These are phyloP conservation scores for Schoenoplectus triqueter DNA, from an alignment of 202 grass and related monocot species.

Conservation along the genomic window DNA sequence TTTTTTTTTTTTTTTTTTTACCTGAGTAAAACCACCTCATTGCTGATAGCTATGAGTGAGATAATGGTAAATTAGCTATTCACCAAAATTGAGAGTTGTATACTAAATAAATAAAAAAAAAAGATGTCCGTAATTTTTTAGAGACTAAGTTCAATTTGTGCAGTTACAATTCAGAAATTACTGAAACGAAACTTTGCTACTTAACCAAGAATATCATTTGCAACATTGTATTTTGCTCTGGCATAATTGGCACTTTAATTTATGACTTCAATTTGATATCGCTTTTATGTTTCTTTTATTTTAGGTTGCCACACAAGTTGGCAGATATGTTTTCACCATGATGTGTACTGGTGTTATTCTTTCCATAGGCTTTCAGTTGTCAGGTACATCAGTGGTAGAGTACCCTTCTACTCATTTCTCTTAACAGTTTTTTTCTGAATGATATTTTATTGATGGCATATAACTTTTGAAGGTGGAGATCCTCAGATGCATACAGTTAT, in stretches of 20 bases:
- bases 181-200: not conserved
- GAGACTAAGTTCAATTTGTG: too few relatives aligned
- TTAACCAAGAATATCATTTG: conserved; percentile 16
- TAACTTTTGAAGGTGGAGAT: conserved; percentile 67
- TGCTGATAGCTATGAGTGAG: too few relatives aligned
- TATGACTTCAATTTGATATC: conserved; percentile 4
- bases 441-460: conserved; percentile 1
- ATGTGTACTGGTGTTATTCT: conserved; percentile 85
- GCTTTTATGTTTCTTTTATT: conserved; percentile 27
- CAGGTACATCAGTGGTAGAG: conserved; percentile 51
- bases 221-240: not conserved
- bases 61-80: too few relatives aligned
- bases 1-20: not conserved
- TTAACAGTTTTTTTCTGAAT: not conserved
- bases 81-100: too few relatives aligned
- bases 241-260: not conserved
- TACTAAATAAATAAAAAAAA: too few relatives aligned
- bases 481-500: conserved; percentile 81
- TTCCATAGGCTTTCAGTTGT: conserved; percentile 92
- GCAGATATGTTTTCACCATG: conserved; percentile 90
- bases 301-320: conserved; percentile 75
- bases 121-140: too few relatives aligned
- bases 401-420: not conserved
- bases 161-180: not conserved
- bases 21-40: not conserved